These are phyloP conservation scores for Naganishia cerealis DNA, from an alignment of 1,284 basidiomycete species.

Conservation along the genomic window DNA sequence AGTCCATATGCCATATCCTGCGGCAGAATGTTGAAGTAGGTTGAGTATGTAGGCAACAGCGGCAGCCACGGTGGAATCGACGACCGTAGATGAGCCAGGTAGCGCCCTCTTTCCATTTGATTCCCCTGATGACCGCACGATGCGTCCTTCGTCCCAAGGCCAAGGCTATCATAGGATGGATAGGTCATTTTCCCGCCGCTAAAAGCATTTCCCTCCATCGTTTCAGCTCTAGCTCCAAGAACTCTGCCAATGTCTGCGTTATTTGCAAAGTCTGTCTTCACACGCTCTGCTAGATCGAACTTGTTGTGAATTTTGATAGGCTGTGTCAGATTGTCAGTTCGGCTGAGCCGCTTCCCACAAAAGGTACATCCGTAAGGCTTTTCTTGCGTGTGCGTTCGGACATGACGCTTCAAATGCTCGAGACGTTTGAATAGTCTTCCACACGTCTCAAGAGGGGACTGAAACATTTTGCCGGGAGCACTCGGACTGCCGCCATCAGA, in stretches of 20 bases:
- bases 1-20: background rate
- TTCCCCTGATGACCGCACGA: background rate
- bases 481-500: conserved; percentile 7
- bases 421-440: conserved; percentile 80
- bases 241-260: conserved; percentile 34
- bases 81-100: background rate
- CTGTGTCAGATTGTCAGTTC: conserved; percentile 80
- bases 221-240: background rate
- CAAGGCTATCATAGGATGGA: background rate
- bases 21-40: background rate
- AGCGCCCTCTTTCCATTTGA: conserved; percentile 1
- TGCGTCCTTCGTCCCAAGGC: background rate
- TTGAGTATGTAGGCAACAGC: background rate
- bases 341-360: conserved; percentile 75
- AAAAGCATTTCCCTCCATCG: background rate
- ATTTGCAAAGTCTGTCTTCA: conserved; percentile 38
- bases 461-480: conserved; percentile 62
- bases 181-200: background rate
- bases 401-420: conserved; percentile 82
- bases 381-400: conserved; percentile 86
- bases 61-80: background rate
- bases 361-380: conserved; percentile 71
- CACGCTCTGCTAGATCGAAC: conserved; percentile 39
- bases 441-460: conserved; percentile 77
- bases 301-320: conserved; percentile 72